Conservation (phyloP, 139 green algal genomes). For the Asterochloris sp. region DNA sequence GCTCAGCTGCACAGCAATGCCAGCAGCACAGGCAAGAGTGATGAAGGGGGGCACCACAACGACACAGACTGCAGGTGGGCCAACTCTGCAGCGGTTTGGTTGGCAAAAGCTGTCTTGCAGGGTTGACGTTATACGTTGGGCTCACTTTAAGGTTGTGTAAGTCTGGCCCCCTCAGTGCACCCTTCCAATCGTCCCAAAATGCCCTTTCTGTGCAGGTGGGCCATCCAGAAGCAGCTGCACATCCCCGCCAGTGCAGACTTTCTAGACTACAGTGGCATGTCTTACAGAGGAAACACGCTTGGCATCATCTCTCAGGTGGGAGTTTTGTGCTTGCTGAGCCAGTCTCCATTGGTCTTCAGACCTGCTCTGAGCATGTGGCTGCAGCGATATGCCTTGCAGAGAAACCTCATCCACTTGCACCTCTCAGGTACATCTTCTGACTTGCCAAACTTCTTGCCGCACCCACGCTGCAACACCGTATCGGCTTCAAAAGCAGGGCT, state of each 20-base stretch:
- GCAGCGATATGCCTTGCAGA: too few relatives aligned
- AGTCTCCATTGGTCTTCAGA: neutral
- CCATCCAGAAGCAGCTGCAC: slow-evolving; percentile 15
- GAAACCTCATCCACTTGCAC: too few relatives aligned
- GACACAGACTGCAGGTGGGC: slow-evolving; percentile 12
- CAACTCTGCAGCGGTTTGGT: too few relatives aligned
- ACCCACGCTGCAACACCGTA: too few relatives aligned
- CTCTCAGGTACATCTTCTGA: too few relatives aligned
- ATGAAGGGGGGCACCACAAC: neutral
- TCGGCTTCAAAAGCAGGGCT: too few relatives aligned
- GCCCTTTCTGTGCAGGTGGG: slow-evolving; percentile 24
- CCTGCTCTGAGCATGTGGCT: too few relatives aligned
- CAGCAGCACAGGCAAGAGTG: neutral
- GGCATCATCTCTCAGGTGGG: slow-evolving; percentile 15
- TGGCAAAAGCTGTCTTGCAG: too few relatives aligned
- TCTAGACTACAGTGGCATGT: slow-evolving; percentile 38
- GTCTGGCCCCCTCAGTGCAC: neutral
- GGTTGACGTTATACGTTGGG: neutral
- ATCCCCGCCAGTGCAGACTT: slow-evolving; percentile 29
- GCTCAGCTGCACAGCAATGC: slow-evolving; percentile 1
- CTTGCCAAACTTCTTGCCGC: too few relatives aligned
- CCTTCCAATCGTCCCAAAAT: too few relatives aligned
- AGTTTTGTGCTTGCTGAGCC: neutral
- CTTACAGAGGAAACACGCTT: slow-evolving; percentile 17
- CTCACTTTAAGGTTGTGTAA: neutral